phyloP scores from a whole-genome alignment of 192 early-diverging fungal species.

The Dissophora globulifera region DNA sequence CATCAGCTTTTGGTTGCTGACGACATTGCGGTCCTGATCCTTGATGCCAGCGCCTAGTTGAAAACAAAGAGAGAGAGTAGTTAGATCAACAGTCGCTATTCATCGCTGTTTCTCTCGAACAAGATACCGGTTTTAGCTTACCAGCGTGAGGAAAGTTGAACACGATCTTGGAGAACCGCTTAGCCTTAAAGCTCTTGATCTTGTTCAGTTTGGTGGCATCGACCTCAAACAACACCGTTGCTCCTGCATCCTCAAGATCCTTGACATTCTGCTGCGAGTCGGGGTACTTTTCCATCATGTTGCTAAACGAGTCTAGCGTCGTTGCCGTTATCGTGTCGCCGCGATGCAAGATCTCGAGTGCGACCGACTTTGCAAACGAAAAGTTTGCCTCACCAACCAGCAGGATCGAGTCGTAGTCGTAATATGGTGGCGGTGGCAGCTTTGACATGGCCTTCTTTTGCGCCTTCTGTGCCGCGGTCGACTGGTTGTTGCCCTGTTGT shows the following conservation, averaged over 20 bases:
- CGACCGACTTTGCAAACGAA: slow-evolving; percentile 83
- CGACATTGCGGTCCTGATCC: slow-evolving; percentile 88
- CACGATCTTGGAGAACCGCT: slow-evolving; percentile 82
- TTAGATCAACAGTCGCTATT: too few relatives aligned
- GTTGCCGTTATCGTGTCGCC: slow-evolving; percentile 79
- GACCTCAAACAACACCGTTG: slow-evolving; percentile 75
- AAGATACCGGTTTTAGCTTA: too few relatives aligned
- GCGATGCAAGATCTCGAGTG: slow-evolving; percentile 63
- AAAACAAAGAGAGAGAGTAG: not conserved
- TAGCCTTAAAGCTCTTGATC: slow-evolving; percentile 63
- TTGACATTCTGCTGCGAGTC: slow-evolving; percentile 76
- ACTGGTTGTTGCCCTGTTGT: too few relatives aligned
- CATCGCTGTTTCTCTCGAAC: not conserved
- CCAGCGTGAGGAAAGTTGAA: slow-evolving; percentile 98
- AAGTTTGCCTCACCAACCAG: slow-evolving; percentile 96
- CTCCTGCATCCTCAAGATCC: slow-evolving; percentile 69
- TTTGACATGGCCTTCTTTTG: slow-evolving; percentile 43
- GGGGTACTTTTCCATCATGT: slow-evolving; percentile 79
- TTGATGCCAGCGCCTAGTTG: slow-evolving; percentile 84
- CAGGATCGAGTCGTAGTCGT: slow-evolving; percentile 67
- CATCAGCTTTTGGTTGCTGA: slow-evolving; percentile 79
- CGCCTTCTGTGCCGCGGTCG: slow-evolving; percentile 16
- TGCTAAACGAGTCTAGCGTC: slow-evolving; percentile 75
- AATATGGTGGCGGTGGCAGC: slow-evolving; percentile 60
- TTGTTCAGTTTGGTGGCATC: slow-evolving; percentile 80